A percentile compares a stretch with the other conserved stretches of the same genome.
Conservation (phyloP, 352 stramenopile genomes). For the Phytopythium boreale region DNA sequence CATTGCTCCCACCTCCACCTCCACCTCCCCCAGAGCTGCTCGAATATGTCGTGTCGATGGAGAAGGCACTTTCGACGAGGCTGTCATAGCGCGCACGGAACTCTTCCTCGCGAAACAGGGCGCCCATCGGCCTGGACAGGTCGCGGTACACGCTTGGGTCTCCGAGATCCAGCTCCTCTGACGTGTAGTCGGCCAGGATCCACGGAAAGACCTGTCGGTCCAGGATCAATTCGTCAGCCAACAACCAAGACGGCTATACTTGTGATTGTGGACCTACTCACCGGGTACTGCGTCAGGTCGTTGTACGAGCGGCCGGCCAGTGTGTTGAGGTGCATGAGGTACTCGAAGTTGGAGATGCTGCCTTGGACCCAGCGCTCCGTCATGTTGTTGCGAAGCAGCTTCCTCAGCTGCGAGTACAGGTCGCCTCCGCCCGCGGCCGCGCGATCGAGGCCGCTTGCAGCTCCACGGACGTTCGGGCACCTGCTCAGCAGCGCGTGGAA, state of each 20-base stretch:
- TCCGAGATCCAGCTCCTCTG: conserved; percentile 90
- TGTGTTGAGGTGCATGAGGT: conserved; percentile 96
- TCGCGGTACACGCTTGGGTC: conserved; percentile 93
- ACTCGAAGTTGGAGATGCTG: conserved; percentile 92
- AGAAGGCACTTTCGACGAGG: conserved; percentile 36
- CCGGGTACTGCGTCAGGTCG: conserved; percentile 97
- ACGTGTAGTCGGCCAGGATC: conserved; percentile 96
- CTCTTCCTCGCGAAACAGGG: conserved; percentile 90
- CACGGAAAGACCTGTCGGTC: conserved; percentile 92
- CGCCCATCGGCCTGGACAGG: conserved; percentile 96
- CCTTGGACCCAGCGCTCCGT: conserved; percentile 71
- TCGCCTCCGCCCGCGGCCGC: conserved; percentile 36
- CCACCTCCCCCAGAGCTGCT: neutral
- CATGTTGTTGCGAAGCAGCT: conserved; percentile 72
- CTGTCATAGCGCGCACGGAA: conserved; percentile 70
- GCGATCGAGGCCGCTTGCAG: conserved; percentile 57
- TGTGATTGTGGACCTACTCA: conserved; percentile 9
- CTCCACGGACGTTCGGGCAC: conserved; percentile 66
- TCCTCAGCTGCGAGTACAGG: conserved; percentile 65
- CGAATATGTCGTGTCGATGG: neutral
- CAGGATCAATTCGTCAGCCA: neutral
- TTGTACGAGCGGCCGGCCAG: conserved; percentile 96
- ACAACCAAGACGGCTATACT: neutral
- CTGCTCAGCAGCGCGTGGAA: conserved; percentile 77
- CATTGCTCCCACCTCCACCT: neutral